Percentiles rank a stretch among this genome's conserved stretches.
phyloP scores from a whole-genome alignment of 352 stramenopile genomes.

The Chrysophaeum taylorii region DNA sequence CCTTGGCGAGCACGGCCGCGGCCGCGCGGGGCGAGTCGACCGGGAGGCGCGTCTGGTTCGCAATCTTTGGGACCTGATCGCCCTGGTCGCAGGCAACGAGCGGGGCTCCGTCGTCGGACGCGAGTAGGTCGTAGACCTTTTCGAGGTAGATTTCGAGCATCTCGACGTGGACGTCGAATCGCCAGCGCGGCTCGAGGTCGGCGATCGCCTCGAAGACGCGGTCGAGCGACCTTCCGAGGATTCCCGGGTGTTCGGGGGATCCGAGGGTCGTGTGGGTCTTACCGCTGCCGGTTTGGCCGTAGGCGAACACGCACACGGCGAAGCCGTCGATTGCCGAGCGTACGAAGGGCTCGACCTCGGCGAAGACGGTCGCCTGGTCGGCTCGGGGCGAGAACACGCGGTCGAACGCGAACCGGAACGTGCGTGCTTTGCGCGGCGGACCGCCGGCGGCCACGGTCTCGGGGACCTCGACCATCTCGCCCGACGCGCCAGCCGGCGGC shows the following conservation, averaged over 20 bases:
- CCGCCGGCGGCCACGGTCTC: background rate
- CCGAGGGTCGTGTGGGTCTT: conserved; percentile 34
- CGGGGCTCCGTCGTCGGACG: background rate
- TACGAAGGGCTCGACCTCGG: conserved; percentile 58
- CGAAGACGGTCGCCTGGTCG: conserved; percentile 41
- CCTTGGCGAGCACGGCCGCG: conserved; percentile 64
- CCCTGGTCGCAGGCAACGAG: conserved; percentile 14
- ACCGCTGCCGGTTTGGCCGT: conserved; percentile 36
- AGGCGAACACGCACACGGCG: conserved; percentile 67
- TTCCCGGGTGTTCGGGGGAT: background rate
- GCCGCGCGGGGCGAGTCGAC: conserved; percentile 46
- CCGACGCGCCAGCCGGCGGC: background rate
- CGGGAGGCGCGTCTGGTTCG: background rate
- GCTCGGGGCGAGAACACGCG: background rate
- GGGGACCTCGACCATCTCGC: background rate
- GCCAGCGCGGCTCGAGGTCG: conserved; percentile 3
- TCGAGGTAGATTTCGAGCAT: conserved; percentile 13
- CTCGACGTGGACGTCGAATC: background rate
- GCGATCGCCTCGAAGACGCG: background rate
- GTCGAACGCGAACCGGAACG: conserved; percentile 9
- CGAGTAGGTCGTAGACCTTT: conserved; percentile 8
- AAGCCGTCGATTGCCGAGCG: conserved; percentile 47
- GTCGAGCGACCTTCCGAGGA: background rate
- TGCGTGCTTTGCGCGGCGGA: background rate
- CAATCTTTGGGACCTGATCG: conserved; percentile 21